Conservation (phyloP, 208 protist genomes). For the Trypanosoma platydactyli region DNA sequence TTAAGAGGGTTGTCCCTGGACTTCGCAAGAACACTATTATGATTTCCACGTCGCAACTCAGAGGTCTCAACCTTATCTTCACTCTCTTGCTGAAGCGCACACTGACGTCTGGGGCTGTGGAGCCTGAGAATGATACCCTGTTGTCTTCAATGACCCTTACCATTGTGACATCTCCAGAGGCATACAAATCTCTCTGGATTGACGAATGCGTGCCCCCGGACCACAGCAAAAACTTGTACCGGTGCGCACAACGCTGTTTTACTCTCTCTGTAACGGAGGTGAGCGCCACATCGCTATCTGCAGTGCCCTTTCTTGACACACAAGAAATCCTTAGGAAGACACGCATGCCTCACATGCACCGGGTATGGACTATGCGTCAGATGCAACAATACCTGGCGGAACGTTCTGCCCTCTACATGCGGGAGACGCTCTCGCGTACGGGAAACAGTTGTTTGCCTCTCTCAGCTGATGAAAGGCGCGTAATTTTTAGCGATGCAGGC, state of each 20-base stretch:
- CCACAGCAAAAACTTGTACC: slow-evolving; percentile 43
- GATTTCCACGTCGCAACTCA: neutral
- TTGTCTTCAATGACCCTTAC: slow-evolving; percentile 37
- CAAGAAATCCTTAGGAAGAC: slow-evolving; percentile 28
- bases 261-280: slow-evolving; percentile 43
- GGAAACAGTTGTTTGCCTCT: neutral
- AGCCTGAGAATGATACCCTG: slow-evolving; percentile 13
- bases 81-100: slow-evolving; percentile 34
- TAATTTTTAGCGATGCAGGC: slow-evolving; percentile 3
- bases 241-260: slow-evolving; percentile 32
- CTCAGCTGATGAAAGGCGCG: neutral
- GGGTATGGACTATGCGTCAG: slow-evolving; percentile 32
- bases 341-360: slow-evolving; percentile 13
- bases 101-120: neutral
- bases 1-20: slow-evolving; percentile 22
- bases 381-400: slow-evolving; percentile 35
- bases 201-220: slow-evolving; percentile 28
- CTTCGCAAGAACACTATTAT: slow-evolving; percentile 19
- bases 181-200: slow-evolving; percentile 39
- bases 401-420: slow-evolving; percentile 6
- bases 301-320: slow-evolving; percentile 22
- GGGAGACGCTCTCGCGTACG: neutral
- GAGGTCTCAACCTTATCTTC: slow-evolving; percentile 36
- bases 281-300: slow-evolving; percentile 6
- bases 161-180: slow-evolving; percentile 33